These are phyloP conservation scores for Senecio squalidus DNA, from an alignment of 140 eudicot species.

Conservation along the genomic window DNA sequence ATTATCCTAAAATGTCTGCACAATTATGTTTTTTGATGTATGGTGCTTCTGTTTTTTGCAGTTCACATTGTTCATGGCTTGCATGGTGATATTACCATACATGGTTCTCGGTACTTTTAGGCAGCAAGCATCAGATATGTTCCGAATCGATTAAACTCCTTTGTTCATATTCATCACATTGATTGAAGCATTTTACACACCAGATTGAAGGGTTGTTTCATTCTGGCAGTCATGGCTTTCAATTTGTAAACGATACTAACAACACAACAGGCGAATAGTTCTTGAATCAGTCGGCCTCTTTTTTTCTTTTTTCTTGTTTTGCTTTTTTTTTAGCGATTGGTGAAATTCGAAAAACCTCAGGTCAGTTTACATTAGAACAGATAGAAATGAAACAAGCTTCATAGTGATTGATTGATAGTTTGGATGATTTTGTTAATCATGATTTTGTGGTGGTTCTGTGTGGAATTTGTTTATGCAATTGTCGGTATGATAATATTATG, in stretches of 20 bases:
- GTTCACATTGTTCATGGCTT: conserved; percentile 90
- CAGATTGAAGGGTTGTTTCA: conserved; percentile 20
- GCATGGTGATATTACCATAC: conserved; percentile 81
- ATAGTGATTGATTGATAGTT: conserved; percentile 28
- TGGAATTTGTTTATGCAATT: background rate
- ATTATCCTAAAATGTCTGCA: background rate
- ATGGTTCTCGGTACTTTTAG: conserved; percentile 53
- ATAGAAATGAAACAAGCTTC: conserved; percentile 20
- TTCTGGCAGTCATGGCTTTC: conserved; percentile 22
- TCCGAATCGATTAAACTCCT: conserved; percentile 57
- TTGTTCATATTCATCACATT: conserved; percentile 39
- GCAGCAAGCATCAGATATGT: conserved; percentile 47
- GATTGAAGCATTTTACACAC: conserved; percentile 23
- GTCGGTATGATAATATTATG: background rate
- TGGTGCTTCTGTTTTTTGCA: conserved; percentile 17
- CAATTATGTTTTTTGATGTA: background rate
- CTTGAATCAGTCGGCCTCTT: conserved; percentile 14
- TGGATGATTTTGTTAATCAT: conserved; percentile 9
- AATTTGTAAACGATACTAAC: conserved; percentile 31
- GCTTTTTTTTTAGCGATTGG: background rate
- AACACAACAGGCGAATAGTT: conserved; percentile 19
- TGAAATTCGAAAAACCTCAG: conserved; percentile 21
- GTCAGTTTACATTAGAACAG: conserved; percentile 16
- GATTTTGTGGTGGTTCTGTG: background rate
- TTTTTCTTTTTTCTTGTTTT: background rate